phyloP scores from a whole-genome alignment of 176 grass and related monocot species.

The Cymbopogon citratus region DNA sequence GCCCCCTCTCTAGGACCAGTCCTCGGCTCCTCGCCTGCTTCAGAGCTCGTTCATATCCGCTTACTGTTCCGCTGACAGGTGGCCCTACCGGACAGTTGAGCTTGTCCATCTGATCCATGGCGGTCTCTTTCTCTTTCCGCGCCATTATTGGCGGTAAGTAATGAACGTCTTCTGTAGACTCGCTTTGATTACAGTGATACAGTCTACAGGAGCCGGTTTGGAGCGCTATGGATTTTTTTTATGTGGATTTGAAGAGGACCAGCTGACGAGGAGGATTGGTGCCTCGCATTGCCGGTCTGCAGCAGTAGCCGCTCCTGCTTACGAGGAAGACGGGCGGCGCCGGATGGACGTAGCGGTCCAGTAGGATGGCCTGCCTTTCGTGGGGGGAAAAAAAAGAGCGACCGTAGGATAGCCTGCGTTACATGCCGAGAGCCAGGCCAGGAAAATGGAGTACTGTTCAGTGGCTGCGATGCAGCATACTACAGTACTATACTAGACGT shows the following conservation, averaged over 20 bases:
- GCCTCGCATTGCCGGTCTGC: background rate
- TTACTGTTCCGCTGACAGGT: background rate
- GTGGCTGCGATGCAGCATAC: background rate
- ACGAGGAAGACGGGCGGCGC: background rate
- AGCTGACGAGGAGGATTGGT: background rate
- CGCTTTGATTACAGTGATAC: conserved; percentile 19
- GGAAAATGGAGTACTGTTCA: background rate
- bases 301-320: background rate
- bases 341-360: background rate
- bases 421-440: too few relatives aligned
- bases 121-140: background rate
- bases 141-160: conserved; percentile 17
- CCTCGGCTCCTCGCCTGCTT: background rate
- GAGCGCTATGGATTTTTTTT: too few relatives aligned
- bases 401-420: background rate
- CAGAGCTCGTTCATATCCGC: background rate
- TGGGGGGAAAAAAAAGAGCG: too few relatives aligned
- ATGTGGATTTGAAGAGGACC: too few relatives aligned
- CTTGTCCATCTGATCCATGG: background rate
- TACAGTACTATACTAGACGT: too few relatives aligned
- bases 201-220: too few relatives aligned
- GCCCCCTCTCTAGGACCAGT: background rate
- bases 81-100: background rate
- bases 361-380: background rate
- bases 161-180: background rate